phyloP scores from a whole-genome alignment of 371 early-diverging fungal species.

The Chytridium lagenaria region DNA sequence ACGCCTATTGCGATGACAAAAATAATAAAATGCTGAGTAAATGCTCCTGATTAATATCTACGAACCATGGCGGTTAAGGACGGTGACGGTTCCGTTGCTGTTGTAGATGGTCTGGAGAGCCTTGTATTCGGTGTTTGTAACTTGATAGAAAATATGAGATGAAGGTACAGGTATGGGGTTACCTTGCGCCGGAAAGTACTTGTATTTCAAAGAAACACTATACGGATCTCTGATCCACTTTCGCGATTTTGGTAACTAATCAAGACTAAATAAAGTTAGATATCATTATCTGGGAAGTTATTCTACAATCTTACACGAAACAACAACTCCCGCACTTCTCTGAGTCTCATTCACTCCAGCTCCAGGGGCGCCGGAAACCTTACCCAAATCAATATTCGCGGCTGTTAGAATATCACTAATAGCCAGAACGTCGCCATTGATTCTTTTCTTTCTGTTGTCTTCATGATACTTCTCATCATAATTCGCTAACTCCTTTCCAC shows the following conservation, averaged over 20 bases:
- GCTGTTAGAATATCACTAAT: constrained; percentile 23
- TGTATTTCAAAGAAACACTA: not conserved
- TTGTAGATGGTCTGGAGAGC: constrained; percentile 52
- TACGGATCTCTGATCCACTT: not conserved
- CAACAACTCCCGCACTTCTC: constrained; percentile 55
- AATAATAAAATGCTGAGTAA: no score
- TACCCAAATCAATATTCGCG: not conserved
- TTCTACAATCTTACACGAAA: constrained; percentile 37
- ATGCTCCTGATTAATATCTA: not conserved
- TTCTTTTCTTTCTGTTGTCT: not conserved
- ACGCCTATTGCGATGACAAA: constrained; percentile 41
- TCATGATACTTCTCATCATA: constrained; percentile 29
- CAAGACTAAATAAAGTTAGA: constrained; percentile 30
- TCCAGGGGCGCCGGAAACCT: constrained; percentile 29
- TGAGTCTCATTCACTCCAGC: constrained; percentile 42
- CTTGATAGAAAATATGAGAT: constrained; percentile 26
- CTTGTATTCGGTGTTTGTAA: constrained; percentile 58
- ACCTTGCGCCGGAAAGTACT: not conserved
- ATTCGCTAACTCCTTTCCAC: no score
- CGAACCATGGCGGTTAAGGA: constrained; percentile 55
- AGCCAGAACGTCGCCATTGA: constrained; percentile 27
- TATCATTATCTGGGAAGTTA: not conserved
- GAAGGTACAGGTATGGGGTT: not conserved
- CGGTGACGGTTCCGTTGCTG: constrained; percentile 47
- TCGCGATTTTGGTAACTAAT: constrained; percentile 54